Evolutionary conservation across 176 grass and related monocot species (phyloP), one percentile per base, ranked within the genome.

Genomic region (Elaeis guineensis): DNA sequence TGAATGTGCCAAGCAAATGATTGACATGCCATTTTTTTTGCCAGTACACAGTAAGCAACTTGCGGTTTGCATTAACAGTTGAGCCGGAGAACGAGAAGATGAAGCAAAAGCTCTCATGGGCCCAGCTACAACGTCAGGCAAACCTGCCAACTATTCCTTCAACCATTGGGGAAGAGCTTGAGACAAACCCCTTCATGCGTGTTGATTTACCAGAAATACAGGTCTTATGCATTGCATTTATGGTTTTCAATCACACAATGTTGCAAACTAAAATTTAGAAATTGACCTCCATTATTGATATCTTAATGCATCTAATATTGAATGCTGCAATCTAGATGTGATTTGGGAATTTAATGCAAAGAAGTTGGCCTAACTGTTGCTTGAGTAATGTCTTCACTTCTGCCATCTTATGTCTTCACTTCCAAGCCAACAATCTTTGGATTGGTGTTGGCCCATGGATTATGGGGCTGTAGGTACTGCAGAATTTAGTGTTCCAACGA

Each of bases 121-220:
- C 84, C 66, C 69, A 80, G 71, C 73, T 72, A 58, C 87, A 91
- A 71, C 76, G 76, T 17, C 49, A 81, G 29, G 62, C 67, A 18
- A 79, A 72, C 30, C 76, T 75, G 54, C 81, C 87, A 49, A 89
- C 87, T 28, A 76, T 97, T 72, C 87, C 87, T 57, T 97, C 93
- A 21, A 89, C 87, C 39, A 83, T 97, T 35, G 87, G 77, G 49
- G 84, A 98, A 9, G 93, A 98, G 70, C 80, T 89, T 61, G 80
- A 98, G 69, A 98, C 58, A 50, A 98, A 98, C 58, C 89, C 93
- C 15, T 98, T 92, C 75, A 98, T 98, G 76, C 84, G 93, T 19
- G 84, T 92, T 49, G 87, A 89, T 80, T 59, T 86, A 30, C 79
- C 84, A 28, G 81, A 91, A 70, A 82, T 97, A 83, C 87, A 98